Conservation (phyloP, 1,139 yeast genomes). For the Scheffersomyces quercinus region DNA sequence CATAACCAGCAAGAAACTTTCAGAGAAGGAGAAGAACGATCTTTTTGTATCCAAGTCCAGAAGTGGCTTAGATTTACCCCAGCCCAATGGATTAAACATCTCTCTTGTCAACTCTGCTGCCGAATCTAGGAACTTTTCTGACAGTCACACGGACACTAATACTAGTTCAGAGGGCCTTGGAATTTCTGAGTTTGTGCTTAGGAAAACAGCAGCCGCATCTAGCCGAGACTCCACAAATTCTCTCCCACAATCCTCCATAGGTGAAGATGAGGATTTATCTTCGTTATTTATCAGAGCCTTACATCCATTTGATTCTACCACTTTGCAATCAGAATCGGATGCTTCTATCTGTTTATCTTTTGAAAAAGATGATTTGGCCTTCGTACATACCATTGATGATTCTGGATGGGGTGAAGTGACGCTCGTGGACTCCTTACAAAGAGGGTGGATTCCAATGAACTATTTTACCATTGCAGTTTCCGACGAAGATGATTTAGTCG, state of each 20-base stretch:
- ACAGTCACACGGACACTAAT: too few relatives aligned
- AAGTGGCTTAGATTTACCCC: too few relatives aligned
- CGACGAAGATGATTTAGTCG: slow-evolving; percentile 23
- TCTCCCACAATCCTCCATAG: slow-evolving; percentile 6
- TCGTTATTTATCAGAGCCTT: slow-evolving; percentile 61
- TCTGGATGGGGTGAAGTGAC: slow-evolving; percentile 99
- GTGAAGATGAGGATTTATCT: slow-evolving; percentile 42
- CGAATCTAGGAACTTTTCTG: too few relatives aligned
- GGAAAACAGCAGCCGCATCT: slow-evolving; percentile 1
- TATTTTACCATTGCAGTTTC: slow-evolving; percentile 70
- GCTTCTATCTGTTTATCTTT: slow-evolving; percentile 83
- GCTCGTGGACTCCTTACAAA: slow-evolving; percentile 59
- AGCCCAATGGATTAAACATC: slow-evolving; percentile 7
- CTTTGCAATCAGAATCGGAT: slow-evolving; percentile 65
- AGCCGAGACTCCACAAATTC: slow-evolving; percentile 6
- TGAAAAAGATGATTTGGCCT: slow-evolving; percentile 75
- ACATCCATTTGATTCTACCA: slow-evolving; percentile 74
- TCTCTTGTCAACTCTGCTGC: slow-evolving; percentile 5
- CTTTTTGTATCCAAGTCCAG: too few relatives aligned
- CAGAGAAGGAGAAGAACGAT: too few relatives aligned
- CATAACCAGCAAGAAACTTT: too few relatives aligned
- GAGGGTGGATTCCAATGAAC: slow-evolving; percentile 98
- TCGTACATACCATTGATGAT: slow-evolving; percentile 84
- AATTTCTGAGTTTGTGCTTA: not conserved
- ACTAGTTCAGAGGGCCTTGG: too few relatives aligned